These are phyloP conservation scores for Pythium utonaiense DNA, from an alignment of 352 stramenopile genomes.

Conservation along the genomic window DNA sequence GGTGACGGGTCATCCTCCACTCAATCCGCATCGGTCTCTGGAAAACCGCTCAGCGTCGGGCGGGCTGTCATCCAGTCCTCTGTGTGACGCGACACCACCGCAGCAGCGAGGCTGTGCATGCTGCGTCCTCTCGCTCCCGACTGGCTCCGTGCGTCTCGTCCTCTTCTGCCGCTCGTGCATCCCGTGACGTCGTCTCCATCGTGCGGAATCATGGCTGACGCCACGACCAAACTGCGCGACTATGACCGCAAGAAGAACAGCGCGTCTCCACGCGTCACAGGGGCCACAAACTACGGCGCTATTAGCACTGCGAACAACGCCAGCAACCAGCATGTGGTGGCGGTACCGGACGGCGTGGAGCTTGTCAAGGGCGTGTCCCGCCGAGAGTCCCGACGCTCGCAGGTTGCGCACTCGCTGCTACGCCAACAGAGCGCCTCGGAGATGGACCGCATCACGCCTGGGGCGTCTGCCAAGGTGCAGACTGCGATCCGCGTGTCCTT, in stretches of 20 bases:
- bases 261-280: neutral
- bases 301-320: neutral
- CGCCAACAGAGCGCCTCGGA: conserved; percentile 60
- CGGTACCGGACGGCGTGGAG: neutral
- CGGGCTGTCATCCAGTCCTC: too few species aligned
- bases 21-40: neutral
- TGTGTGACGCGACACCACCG: too few species aligned
- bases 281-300: conserved; percentile 10
- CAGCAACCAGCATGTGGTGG: conserved; percentile 1
- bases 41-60: neutral
- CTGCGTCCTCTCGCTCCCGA: conserved; percentile 3
- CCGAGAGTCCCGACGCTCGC: conserved; percentile 38
- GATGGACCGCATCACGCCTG: conserved; percentile 31
- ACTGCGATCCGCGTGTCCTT: conserved; percentile 71
- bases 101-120: too few species aligned
- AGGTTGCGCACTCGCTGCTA: conserved; percentile 66
- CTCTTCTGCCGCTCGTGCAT: conserved; percentile 8
- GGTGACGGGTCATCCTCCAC: neutral
- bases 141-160: conserved; percentile 4
- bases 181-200: neutral
- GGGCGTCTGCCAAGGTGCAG: conserved; percentile 50
- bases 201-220: neutral
- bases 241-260: conserved; percentile 9
- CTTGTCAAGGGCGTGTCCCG: neutral
- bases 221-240: neutral